Evolutionary conservation across 148 eudicot genomes (phyloP).

Genomic region (Simmondsia chinensis): DNA sequence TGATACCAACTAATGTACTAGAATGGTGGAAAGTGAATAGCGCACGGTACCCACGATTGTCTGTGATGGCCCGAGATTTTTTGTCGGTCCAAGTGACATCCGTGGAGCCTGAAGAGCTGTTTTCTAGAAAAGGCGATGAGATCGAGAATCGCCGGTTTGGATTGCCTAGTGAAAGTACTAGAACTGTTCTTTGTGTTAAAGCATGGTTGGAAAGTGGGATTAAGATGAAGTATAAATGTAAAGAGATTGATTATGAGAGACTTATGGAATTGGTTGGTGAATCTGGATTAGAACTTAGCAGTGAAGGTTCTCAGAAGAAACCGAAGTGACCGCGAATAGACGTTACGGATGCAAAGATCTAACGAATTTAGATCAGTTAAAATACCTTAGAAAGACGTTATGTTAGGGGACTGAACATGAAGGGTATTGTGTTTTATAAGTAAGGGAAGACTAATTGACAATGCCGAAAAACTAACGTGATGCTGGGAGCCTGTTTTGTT

Average conservation of each 20-base stretch:
- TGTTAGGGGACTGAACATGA: too few relatives aligned
- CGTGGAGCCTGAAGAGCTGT: slow-evolving; percentile 58
- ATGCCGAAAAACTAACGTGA: too few relatives aligned
- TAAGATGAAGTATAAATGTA: slow-evolving; percentile 43
- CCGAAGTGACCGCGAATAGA: slow-evolving; percentile 26
- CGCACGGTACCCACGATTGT: slow-evolving; percentile 62
- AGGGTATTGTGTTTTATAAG: too few relatives aligned
- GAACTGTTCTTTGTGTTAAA: slow-evolving; percentile 44
- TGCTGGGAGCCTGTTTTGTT: too few relatives aligned
- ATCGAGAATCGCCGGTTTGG: slow-evolving; percentile 37
- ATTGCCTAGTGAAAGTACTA: slow-evolving; percentile 25
- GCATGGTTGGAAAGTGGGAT: slow-evolving; percentile 64
- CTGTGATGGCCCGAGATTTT: slow-evolving; percentile 78
- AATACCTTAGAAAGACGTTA: too few relatives aligned
- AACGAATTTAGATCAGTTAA: too few relatives aligned
- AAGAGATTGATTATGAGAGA: slow-evolving; percentile 58
- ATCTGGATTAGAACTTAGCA: slow-evolving; percentile 13
- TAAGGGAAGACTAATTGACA: too few relatives aligned
- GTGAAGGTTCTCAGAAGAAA: slow-evolving; percentile 36
- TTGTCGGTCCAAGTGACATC: slow-evolving; percentile 67
- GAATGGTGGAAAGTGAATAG: slow-evolving; percentile 88
- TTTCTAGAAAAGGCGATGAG: slow-evolving; percentile 60
- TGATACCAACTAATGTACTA: slow-evolving; percentile 54
- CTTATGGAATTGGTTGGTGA: slow-evolving; percentile 52
- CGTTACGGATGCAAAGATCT: too few relatives aligned